A percentile compares a stretch with the other conserved stretches of the same genome.
Conservation (phyloP, 352 stramenopile genomes). For the Pythium folliculosum region DNA sequence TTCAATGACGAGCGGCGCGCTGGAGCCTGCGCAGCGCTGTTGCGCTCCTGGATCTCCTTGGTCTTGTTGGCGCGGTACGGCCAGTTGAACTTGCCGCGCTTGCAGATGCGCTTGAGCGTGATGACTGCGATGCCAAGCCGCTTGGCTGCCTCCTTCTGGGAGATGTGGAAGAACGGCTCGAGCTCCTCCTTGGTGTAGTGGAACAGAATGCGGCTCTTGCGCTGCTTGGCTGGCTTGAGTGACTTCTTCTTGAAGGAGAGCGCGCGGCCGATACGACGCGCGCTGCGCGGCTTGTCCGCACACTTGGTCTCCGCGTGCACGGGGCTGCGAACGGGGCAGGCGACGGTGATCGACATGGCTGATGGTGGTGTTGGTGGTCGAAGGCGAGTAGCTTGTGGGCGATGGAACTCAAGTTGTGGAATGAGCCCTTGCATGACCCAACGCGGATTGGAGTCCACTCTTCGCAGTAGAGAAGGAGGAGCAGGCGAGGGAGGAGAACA, state of each 20-base stretch:
- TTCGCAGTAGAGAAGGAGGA: not conserved
- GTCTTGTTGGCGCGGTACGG: constrained; percentile 45
- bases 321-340: constrained; percentile 15
- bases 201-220: constrained; percentile 50
- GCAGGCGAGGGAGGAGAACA: not conserved
- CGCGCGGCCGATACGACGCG: constrained; percentile 21
- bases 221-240: constrained; percentile 22
- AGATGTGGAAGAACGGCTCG: constrained; percentile 48
- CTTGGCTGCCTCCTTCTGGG: constrained; percentile 48
- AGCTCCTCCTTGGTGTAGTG: constrained; percentile 44
- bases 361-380: not conserved
- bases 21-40: not conserved
- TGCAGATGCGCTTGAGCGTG: constrained; percentile 76
- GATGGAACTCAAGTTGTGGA: constrained; percentile 34
- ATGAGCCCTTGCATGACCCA: constrained; percentile 29
- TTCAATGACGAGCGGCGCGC: not conserved
- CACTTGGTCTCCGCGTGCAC: constrained; percentile 19
- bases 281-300: constrained; percentile 10
- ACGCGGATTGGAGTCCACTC: not conserved
- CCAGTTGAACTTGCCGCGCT: constrained; percentile 54
- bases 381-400: constrained; percentile 10
- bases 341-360: constrained; percentile 16
- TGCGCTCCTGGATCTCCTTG: constrained; percentile 21
- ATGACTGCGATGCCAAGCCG: constrained; percentile 48
- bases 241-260: constrained; percentile 28